phyloP scores from a whole-genome alignment of 129 eudicot species.

The Escallonia herrerae region DNA sequence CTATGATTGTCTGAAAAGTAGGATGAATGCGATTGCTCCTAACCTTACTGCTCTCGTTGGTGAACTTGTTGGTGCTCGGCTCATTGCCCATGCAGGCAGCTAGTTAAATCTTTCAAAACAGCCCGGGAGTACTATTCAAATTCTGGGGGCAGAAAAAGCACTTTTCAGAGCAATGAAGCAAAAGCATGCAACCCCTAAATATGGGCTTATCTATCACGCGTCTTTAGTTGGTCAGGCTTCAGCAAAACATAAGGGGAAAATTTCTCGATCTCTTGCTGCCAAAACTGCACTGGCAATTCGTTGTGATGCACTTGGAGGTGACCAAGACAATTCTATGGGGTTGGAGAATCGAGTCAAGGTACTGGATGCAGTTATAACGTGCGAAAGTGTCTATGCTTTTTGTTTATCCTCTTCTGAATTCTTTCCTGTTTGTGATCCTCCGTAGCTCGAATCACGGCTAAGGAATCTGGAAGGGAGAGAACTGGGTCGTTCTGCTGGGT shows the following conservation, averaged over 20 bases:
- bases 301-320: conserved; percentile 51
- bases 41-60: conserved; percentile 59
- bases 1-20: conserved; percentile 47
- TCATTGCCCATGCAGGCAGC: too few relatives aligned
- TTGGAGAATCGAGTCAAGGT: conserved; percentile 35
- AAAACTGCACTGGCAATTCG: conserved; percentile 50
- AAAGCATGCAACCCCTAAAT: conserved; percentile 48
- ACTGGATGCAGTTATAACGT: background rate
- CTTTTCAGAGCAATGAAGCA: conserved; percentile 56
- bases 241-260: conserved; percentile 32
- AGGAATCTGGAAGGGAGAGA: conserved; percentile 77
- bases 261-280: conserved; percentile 47
- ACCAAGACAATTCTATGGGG: conserved; percentile 54
- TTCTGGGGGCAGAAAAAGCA: conserved; percentile 59
- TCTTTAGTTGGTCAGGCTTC: conserved; percentile 56
- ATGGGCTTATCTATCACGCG: conserved; percentile 50
- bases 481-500: conserved; percentile 72
- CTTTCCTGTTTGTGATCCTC: background rate
- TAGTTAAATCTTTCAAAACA: conserved; percentile 51
- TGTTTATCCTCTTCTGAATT: too few relatives aligned
- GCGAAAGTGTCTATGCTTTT: too few relatives aligned
- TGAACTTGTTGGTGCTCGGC: conserved; percentile 60
- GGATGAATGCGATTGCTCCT: conserved; percentile 61
- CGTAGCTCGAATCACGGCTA: conserved; percentile 75
- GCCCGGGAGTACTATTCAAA: conserved; percentile 47